Percentiles rank a stretch among this genome's conserved stretches.
Evolutionary conservation across 108 stramenopile genomes (phyloP).

Genomic region (Nannochloropsis oceanica): DNA sequence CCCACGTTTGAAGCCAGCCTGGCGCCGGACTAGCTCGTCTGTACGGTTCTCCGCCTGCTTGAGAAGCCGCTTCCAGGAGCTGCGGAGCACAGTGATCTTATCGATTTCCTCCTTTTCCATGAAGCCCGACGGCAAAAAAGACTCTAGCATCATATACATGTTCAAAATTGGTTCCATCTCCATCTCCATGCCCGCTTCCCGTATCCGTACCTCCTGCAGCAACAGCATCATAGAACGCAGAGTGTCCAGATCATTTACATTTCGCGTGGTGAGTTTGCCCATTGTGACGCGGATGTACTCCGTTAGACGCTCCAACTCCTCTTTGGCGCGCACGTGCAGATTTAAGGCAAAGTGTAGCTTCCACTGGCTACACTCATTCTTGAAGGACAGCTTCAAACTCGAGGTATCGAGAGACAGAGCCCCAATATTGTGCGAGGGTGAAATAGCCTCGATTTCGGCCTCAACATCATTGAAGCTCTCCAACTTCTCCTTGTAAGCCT

Average conservation of each 20-base stretch:
- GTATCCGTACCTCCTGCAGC: conserved; percentile 40
- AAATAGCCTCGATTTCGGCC: conserved; percentile 47
- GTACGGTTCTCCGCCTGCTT: conserved; percentile 44
- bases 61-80: conserved; percentile 67
- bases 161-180: conserved; percentile 67
- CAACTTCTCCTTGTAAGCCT: conserved; percentile 56
- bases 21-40: conserved; percentile 40
- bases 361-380: conserved; percentile 57
- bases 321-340: conserved; percentile 38
- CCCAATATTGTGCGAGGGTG: conserved; percentile 65
- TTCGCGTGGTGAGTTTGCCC: conserved; percentile 25
- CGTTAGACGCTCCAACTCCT: conserved; percentile 50
- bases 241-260: conserved; percentile 56
- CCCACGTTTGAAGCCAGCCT: conserved; percentile 49
- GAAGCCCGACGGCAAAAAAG: conserved; percentile 56
- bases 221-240: conserved; percentile 63
- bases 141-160: conserved; percentile 76
- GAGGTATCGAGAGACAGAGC: conserved; percentile 63
- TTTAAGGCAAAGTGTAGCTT: conserved; percentile 52
- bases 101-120: conserved; percentile 82
- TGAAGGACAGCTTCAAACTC: conserved; percentile 51
- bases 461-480: conserved; percentile 47
- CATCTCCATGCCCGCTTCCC: conserved; percentile 43
- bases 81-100: conserved; percentile 64
- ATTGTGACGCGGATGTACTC: conserved; percentile 56